Percentiles rank a stretch among this genome's conserved stretches.
Evolutionary conservation across 2,329 filamentous ascomycete genomes (phyloP).

Genomic region (Botrytis elliptica): DNA sequence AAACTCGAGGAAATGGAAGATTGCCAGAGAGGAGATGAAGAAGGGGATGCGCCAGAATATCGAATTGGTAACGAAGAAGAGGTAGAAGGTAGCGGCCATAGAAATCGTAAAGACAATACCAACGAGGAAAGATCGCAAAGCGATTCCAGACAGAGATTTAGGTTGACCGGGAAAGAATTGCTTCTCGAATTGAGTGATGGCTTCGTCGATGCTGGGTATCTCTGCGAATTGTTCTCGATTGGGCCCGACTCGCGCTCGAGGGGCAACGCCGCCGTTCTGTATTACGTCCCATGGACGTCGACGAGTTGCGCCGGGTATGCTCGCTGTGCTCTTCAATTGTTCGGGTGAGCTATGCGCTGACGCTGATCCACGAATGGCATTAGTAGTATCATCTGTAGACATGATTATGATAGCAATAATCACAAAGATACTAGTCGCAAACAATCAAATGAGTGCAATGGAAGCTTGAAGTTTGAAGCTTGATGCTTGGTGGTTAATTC

Average conservation of each 20-base stretch:
- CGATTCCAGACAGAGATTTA: conserved; percentile 42
- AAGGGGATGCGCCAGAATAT: conserved; percentile 60
- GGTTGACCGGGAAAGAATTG: conserved; percentile 34
- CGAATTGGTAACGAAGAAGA: conserved; percentile 23
- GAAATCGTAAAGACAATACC: conserved; percentile 34
- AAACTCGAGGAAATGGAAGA: conserved; percentile 97
- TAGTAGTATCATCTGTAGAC: not conserved
- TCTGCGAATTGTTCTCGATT: conserved; percentile 11
- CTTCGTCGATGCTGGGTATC: conserved; percentile 27
- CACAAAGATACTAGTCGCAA: not conserved
- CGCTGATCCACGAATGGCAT: conserved; percentile 9
- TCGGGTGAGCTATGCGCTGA: not conserved
- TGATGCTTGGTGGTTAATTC: conserved; percentile 1
- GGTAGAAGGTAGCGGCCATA: conserved; percentile 31
- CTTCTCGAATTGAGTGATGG: conserved; percentile 33
- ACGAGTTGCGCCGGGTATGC: conserved; percentile 4
- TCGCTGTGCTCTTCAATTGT: not conserved
- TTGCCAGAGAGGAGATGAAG: conserved; percentile 66
- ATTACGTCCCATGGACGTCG: conserved; percentile 21
- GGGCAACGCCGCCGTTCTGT: conserved; percentile 23
- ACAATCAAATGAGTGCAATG: not conserved
- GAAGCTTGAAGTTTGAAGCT: not conserved
- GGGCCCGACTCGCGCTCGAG: conserved; percentile 1
- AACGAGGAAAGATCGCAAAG: conserved; percentile 40
- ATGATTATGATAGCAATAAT: not conserved